A percentile compares a stretch with the other conserved stretches of the same genome.
These are phyloP conservation scores for Aspergillus terreus DNA, from an alignment of 2,329 filamentous ascomycete species.

Conservation along the genomic window DNA sequence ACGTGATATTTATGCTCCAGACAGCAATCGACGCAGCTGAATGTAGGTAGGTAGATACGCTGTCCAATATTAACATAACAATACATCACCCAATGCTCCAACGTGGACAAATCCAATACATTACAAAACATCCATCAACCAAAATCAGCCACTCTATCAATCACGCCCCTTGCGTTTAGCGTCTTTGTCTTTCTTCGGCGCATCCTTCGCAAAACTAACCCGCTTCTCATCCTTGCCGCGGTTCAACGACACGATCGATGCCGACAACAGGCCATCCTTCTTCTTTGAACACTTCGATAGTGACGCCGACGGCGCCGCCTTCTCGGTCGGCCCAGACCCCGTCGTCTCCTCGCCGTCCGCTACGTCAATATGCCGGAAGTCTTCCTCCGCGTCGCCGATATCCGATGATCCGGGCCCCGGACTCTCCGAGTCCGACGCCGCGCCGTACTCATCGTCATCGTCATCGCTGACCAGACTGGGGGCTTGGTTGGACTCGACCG, in stretches of 20 bases:
- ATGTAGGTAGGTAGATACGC: too few species aligned
- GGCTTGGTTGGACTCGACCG: slow-evolving; percentile 68
- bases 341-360: slow-evolving; percentile 43
- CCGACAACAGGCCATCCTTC: slow-evolving; percentile 23
- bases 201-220: slow-evolving; percentile 31
- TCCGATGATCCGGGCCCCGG: slow-evolving; percentile 47
- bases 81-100: background rate
- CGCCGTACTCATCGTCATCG: slow-evolving; percentile 74
- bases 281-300: slow-evolving; percentile 30
- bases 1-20: too few species aligned
- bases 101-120: slow-evolving; percentile 6
- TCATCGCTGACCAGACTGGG: slow-evolving; percentile 72
- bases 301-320: slow-evolving; percentile 14
- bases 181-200: slow-evolving; percentile 27
- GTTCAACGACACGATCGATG: slow-evolving; percentile 24
- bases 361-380: slow-evolving; percentile 44
- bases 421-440: slow-evolving; percentile 61
- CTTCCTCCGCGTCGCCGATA: slow-evolving; percentile 48
- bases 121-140: background rate
- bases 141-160: slow-evolving; percentile 15
- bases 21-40: too few species aligned
- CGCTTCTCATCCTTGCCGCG: slow-evolving; percentile 33
- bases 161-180: slow-evolving; percentile 20
- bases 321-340: slow-evolving; percentile 20
- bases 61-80: too few species aligned